Conservation (phyloP, 116 monocot species). For the Dioscorea cayenensis region DNA sequence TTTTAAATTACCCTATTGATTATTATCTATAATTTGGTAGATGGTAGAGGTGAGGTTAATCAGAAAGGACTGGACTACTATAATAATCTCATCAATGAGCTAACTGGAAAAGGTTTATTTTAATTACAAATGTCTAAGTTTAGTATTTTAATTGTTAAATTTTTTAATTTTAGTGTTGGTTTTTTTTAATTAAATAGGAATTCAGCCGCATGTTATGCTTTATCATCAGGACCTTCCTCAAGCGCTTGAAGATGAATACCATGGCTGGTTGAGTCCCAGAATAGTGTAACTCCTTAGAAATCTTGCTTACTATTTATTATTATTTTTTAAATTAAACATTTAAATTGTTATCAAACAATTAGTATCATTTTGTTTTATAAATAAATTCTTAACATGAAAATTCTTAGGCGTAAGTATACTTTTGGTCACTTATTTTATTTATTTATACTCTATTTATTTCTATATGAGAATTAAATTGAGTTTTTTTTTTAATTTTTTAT, state of each 20-base stretch:
- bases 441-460: too few relatives aligned
- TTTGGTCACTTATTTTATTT: too few relatives aligned
- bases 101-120: constrained; percentile 35
- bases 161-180: not conserved
- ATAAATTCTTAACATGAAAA: too few relatives aligned
- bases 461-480: too few relatives aligned
- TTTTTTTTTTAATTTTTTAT: too few relatives aligned
- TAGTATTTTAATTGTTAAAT: not conserved
- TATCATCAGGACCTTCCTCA: constrained; percentile 73
- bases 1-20: too few relatives aligned
- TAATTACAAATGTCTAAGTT: not conserved
- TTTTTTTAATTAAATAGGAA: constrained; percentile 24
- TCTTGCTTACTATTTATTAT: too few relatives aligned
- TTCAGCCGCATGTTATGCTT: constrained; percentile 53
- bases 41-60: constrained; percentile 67
- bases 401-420: too few relatives aligned
- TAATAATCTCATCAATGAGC: constrained; percentile 56
- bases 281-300: constrained; percentile 25
- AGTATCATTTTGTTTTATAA: too few relatives aligned
- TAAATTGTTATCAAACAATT: too few relatives aligned
- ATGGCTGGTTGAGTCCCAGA: constrained; percentile 53
- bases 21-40: constrained; percentile 7
- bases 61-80: constrained; percentile 57
- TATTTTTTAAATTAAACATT: too few relatives aligned
- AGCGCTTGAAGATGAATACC: constrained; percentile 60